Conservation (phyloP, 768 basidiomycete genomes). For the Nevesoporus exiguus region DNA sequence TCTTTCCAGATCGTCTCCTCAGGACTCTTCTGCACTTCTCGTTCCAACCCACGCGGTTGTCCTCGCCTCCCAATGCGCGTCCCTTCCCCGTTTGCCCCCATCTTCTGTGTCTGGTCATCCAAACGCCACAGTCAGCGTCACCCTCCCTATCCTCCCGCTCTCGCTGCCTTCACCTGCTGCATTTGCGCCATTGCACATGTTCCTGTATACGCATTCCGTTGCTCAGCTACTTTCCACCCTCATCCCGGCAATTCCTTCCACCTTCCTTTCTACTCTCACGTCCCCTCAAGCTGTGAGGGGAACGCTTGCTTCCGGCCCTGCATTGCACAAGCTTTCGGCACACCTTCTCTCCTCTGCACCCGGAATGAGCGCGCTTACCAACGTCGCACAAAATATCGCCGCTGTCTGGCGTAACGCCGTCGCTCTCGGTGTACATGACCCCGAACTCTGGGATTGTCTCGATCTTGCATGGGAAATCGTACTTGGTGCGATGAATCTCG, state of each 20-base stretch:
- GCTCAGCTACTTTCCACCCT: conserved; percentile 50
- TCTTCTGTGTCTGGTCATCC: conserved; percentile 33
- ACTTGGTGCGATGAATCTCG: conserved; percentile 54
- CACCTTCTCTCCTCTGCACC: conserved; percentile 49
- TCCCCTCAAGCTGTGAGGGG: conserved; percentile 35
- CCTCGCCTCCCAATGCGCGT: conserved; percentile 65
- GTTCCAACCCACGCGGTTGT: conserved; percentile 70
- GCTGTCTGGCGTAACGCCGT: conserved; percentile 73
- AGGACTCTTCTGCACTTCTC: conserved; percentile 39
- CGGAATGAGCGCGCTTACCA: conserved; percentile 44
- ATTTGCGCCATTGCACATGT: conserved; percentile 57
- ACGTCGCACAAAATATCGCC: conserved; percentile 47
- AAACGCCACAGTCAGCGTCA: conserved; percentile 34
- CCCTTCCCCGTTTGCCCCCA: conserved; percentile 53
- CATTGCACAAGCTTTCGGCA: conserved; percentile 53
- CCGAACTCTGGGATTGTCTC: conserved; percentile 62
- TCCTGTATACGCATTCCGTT: conserved; percentile 62
- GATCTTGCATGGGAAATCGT: conserved; percentile 67
- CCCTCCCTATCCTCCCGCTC: conserved; percentile 60
- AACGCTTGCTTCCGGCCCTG: conserved; percentile 45
- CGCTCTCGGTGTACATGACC: conserved; percentile 65
- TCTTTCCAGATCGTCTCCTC: conserved; percentile 31
- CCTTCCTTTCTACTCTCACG: conserved; percentile 30
- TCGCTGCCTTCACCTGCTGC: conserved; percentile 59
- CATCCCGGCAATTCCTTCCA: conserved; percentile 33